A percentile compares a stretch with the other conserved stretches of the same genome.
Evolutionary conservation across 306 rosid genomes (phyloP).

Genomic region (Lablab purpureus): DNA sequence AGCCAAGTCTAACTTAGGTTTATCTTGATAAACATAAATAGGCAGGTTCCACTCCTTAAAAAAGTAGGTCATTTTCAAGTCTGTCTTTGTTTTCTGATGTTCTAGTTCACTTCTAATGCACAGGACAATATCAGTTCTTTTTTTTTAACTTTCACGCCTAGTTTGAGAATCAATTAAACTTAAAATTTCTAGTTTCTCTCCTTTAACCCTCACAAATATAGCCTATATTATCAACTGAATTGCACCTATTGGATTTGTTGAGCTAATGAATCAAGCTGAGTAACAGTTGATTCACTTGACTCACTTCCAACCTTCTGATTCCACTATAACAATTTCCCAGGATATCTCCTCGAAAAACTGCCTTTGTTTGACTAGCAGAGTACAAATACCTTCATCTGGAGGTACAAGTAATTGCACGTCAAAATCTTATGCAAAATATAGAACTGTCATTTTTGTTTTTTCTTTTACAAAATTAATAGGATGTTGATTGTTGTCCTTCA

Average conservation of each 20-base stretch:
- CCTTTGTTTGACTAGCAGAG: constrained; percentile 23
- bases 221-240: too few relatives aligned
- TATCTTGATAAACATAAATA: background rate
- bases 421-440: background rate
- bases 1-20: background rate
- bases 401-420: background rate
- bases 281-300: too few relatives aligned
- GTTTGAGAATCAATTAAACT: too few relatives aligned
- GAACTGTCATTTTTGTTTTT: background rate
- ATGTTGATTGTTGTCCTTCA: background rate
- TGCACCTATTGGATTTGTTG: too few relatives aligned
- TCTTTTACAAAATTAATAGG: constrained; percentile 4
- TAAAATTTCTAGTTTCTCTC: too few relatives aligned
- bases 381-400: background rate
- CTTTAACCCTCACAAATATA: too few relatives aligned
- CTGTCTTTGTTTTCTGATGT: background rate
- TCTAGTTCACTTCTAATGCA: background rate
- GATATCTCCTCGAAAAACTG: background rate
- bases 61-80: too few relatives aligned
- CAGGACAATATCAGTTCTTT: background rate
- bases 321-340: too few relatives aligned
- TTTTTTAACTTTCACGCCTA: too few relatives aligned
- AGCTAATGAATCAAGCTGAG: too few relatives aligned
- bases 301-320: too few relatives aligned
- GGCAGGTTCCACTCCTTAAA: background rate